These are phyloP conservation scores for Arachnomyces sp. DNA, from an alignment of 2,329 filamentous ascomycete genomes.

Conservation along the genomic window DNA sequence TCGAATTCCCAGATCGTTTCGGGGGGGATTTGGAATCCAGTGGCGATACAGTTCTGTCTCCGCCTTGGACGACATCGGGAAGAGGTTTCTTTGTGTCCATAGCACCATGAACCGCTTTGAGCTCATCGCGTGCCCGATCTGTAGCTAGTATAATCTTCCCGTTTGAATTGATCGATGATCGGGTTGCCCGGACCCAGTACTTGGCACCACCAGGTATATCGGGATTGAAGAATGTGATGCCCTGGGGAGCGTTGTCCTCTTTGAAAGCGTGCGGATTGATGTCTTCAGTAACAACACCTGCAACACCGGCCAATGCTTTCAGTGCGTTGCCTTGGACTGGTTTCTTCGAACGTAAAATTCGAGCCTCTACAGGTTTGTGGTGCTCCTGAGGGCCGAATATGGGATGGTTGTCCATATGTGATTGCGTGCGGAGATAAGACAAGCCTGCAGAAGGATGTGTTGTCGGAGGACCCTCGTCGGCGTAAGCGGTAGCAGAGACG, in stretches of 20 bases:
- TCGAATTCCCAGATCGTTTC: no score
- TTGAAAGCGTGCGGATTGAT: constrained; percentile 26
- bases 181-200: constrained; percentile 43
- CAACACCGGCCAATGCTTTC: constrained; percentile 33
- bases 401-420: constrained; percentile 53
- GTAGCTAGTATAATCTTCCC: constrained; percentile 35
- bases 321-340: constrained; percentile 24
- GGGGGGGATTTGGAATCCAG: no score
- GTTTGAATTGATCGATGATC: constrained; percentile 38
- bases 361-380: constrained; percentile 48
- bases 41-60: not conserved
- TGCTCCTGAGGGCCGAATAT: constrained; percentile 51
- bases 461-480: constrained; percentile 44
- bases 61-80: constrained; percentile 2
- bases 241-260: constrained; percentile 31
- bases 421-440: constrained; percentile 51
- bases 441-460: constrained; percentile 61
- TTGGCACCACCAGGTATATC: constrained; percentile 46
- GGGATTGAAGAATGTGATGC: constrained; percentile 36
- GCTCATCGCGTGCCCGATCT: constrained; percentile 5
- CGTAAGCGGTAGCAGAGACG: constrained; percentile 36
- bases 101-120: constrained; percentile 9
- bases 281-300: constrained; percentile 35
- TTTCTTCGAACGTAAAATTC: constrained; percentile 46
- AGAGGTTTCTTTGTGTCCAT: constrained; percentile 4